phyloP scores from a whole-genome alignment of 2,329 filamentous ascomycete species.

The Neoascochyta sp. region DNA sequence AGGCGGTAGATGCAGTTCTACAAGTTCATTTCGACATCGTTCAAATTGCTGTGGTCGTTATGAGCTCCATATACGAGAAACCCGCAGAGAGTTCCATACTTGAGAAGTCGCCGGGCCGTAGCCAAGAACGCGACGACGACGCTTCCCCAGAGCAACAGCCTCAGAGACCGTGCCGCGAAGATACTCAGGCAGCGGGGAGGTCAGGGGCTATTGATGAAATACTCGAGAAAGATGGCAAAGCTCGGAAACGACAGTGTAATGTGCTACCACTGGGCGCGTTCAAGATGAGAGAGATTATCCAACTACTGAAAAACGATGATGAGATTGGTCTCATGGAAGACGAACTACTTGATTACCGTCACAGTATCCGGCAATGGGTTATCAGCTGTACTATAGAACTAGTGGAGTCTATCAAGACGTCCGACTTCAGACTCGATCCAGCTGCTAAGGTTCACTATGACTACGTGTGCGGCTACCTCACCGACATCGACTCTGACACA shows the following conservation, averaged over 20 bases:
- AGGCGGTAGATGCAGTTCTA: too few species aligned
- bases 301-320: conserved; percentile 1
- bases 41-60: too few species aligned
- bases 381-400: background rate
- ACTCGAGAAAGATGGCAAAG: conserved; percentile 1
- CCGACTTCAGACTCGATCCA: background rate
- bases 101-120: too few species aligned
- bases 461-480: background rate
- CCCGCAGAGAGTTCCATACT: too few species aligned
- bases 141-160: too few species aligned
- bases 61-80: too few species aligned
- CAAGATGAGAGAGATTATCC: conserved; percentile 1
- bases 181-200: too few species aligned
- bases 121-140: too few species aligned
- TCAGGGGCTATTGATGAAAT: too few species aligned
- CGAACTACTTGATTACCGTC: conserved; percentile 1
- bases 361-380: conserved; percentile 1
- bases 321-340: conserved; percentile 1
- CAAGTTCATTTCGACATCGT: too few species aligned
- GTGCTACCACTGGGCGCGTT: conserved; percentile 3
- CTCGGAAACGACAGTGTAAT: background rate
- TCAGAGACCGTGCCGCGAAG: too few species aligned
- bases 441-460: background rate
- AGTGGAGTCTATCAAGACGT: background rate
- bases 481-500: background rate